phyloP scores from a whole-genome alignment of 371 early-diverging fungal species.

The Gilbertella persicaria region DNA sequence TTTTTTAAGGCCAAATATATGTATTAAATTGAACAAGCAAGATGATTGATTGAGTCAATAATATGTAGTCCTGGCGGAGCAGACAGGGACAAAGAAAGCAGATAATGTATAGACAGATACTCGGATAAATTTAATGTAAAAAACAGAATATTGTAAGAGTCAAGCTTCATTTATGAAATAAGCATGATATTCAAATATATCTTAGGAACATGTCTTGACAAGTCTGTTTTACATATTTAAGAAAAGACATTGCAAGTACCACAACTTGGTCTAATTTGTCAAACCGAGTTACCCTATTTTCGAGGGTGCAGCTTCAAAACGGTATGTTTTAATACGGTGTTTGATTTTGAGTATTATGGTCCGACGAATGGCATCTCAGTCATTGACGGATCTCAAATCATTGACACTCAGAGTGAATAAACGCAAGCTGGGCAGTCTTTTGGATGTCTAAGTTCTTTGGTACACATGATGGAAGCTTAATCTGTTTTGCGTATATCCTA shows the following conservation, averaged over 20 bases:
- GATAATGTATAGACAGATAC: too few relatives aligned
- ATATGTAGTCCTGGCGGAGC: too few relatives aligned
- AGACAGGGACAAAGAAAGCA: too few relatives aligned
- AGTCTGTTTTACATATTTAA: too few relatives aligned
- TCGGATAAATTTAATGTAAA: too few relatives aligned
- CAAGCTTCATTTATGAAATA: too few relatives aligned
- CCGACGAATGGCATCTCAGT: slow-evolving; percentile 7
- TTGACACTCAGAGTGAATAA: slow-evolving; percentile 24
- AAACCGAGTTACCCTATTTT: neutral
- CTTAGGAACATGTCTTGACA: too few relatives aligned
- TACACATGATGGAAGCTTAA: slow-evolving; percentile 30
- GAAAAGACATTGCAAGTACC: slow-evolving; percentile 3
- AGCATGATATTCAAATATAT: too few relatives aligned
- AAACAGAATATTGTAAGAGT: too few relatives aligned
- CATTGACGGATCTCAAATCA: slow-evolving; percentile 14
- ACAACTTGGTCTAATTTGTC: slow-evolving; percentile 7
- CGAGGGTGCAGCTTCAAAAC: neutral
- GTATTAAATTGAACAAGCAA: too few relatives aligned
- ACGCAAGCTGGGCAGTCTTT: slow-evolving; percentile 38
- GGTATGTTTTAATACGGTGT: slow-evolving; percentile 31
- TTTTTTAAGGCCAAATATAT: too few relatives aligned
- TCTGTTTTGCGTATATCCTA: slow-evolving; percentile 27
- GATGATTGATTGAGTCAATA: too few relatives aligned
- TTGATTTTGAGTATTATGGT: slow-evolving; percentile 24
- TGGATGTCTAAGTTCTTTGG: slow-evolving; percentile 34